phyloP scores from a whole-genome alignment of 805 yeast species.

The Ogataea minuta region DNA sequence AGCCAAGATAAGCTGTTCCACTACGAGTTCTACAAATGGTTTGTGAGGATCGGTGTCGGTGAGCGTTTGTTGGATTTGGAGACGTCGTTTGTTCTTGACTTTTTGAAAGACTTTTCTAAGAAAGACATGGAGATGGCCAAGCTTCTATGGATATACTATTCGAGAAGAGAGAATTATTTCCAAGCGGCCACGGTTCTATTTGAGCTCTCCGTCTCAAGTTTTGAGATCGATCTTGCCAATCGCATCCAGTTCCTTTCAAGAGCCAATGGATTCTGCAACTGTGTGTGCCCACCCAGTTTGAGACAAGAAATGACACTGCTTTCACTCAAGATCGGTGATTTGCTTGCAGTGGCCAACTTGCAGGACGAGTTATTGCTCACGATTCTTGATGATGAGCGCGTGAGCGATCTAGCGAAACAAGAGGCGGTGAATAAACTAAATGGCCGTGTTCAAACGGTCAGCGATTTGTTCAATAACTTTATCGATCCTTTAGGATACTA shows the following conservation, averaged over 20 bases:
- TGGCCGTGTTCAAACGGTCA: constrained; percentile 63
- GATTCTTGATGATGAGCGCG: constrained; percentile 51
- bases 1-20: constrained; percentile 86
- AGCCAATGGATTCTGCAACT: constrained; percentile 89
- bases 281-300: constrained; percentile 72
- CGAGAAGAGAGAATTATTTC: constrained; percentile 72
- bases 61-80: constrained; percentile 76
- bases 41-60: constrained; percentile 70
- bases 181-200: constrained; percentile 84
- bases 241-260: constrained; percentile 87
- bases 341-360: constrained; percentile 80
- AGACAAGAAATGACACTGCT: constrained; percentile 75
- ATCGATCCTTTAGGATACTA: constrained; percentile 87
- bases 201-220: constrained; percentile 69
- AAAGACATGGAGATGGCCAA: constrained; percentile 73
- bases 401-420: constrained; percentile 46
- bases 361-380: constrained; percentile 64
- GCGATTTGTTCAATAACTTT: constrained; percentile 79
- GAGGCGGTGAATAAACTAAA: constrained; percentile 56
- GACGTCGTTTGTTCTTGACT: constrained; percentile 77
- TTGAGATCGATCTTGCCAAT: constrained; percentile 62
- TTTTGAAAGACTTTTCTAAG: constrained; percentile 64
- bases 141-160: constrained; percentile 83
- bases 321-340: constrained; percentile 67
- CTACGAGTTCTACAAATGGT: constrained; percentile 90